These are phyloP conservation scores for Pseudonitzschia multistriata DNA, from an alignment of 108 stramenopile species.

Conservation along the genomic window DNA sequence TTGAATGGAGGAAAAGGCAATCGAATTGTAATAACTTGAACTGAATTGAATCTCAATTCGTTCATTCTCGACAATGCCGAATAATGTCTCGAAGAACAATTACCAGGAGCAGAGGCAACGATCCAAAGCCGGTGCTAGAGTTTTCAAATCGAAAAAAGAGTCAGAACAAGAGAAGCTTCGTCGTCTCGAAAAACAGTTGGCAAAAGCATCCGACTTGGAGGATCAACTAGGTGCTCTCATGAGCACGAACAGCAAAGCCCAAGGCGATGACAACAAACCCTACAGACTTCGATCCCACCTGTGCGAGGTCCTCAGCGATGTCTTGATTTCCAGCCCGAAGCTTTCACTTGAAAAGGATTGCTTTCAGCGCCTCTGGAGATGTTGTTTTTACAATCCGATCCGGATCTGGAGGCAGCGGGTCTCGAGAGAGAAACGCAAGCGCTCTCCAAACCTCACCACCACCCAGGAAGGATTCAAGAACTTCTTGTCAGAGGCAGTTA, in stretches of 20 bases:
- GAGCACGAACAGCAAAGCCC: neutral
- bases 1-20: no score
- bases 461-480: slow-evolving; percentile 37
- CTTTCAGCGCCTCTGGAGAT: slow-evolving; percentile 61
- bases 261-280: slow-evolving; percentile 7
- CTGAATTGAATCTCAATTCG: no score
- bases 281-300: slow-evolving; percentile 46
- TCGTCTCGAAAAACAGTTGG: slow-evolving; percentile 22
- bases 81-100: neutral
- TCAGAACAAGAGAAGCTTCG: neutral
- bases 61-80: no score
- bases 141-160: neutral
- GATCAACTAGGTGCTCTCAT: slow-evolving; percentile 6
- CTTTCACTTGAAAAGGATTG: slow-evolving; percentile 45
- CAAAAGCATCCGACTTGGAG: slow-evolving; percentile 9
- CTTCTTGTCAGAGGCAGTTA: slow-evolving; percentile 64
- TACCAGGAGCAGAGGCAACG: slow-evolving; percentile 6
- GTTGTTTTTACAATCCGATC: slow-evolving; percentile 76
- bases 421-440: slow-evolving; percentile 44
- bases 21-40: no score
- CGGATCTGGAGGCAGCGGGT: slow-evolving; percentile 42
- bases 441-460: slow-evolving; percentile 13
- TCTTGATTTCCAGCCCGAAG: slow-evolving; percentile 55
- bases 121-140: neutral
- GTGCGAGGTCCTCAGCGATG: slow-evolving; percentile 66